phyloP scores from a whole-genome alignment of 768 basidiomycete genomes.

The Termitomyces sp. region DNA sequence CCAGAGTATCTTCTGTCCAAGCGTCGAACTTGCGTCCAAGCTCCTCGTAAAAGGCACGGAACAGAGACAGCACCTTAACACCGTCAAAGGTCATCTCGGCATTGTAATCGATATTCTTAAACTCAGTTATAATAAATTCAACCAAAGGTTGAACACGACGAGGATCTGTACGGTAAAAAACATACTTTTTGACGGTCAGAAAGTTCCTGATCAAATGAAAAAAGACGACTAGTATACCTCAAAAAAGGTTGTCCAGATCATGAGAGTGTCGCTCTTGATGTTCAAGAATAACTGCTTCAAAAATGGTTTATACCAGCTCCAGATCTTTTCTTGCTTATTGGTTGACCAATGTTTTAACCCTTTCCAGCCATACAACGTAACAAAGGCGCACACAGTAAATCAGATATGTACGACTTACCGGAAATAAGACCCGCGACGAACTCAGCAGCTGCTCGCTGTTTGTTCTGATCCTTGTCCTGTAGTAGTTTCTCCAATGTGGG shows the following conservation, averaged over 20 bases:
- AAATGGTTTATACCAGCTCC: constrained; percentile 75
- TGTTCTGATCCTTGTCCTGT: constrained; percentile 70
- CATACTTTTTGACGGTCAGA: constrained; percentile 40
- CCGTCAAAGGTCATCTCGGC: constrained; percentile 80
- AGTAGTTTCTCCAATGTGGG: constrained; percentile 62
- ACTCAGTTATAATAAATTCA: constrained; percentile 62
- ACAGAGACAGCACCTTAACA: constrained; percentile 61
- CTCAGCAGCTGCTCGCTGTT: constrained; percentile 85
- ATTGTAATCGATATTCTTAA: constrained; percentile 67
- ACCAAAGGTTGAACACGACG: constrained; percentile 76
- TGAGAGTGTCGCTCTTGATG: constrained; percentile 77
- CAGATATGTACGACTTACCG: constrained; percentile 28
- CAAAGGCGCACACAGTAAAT: neutral
- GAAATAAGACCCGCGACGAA: constrained; percentile 68
- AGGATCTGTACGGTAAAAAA: constrained; percentile 77
- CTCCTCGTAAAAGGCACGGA: constrained; percentile 66
- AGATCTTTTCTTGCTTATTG: constrained; percentile 59
- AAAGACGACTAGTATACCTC: constrained; percentile 46
- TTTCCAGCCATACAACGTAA: constrained; percentile 17
- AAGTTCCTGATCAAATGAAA: neutral
- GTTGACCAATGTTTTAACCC: constrained; percentile 87
- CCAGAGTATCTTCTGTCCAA: constrained; percentile 67
- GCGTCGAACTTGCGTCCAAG: constrained; percentile 76
- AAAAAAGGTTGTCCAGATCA: constrained; percentile 74
- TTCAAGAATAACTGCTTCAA: constrained; percentile 62